Evolutionary conservation across 345 rosid genomes (phyloP).

Genomic region (Limnanthes douglasii): DNA sequence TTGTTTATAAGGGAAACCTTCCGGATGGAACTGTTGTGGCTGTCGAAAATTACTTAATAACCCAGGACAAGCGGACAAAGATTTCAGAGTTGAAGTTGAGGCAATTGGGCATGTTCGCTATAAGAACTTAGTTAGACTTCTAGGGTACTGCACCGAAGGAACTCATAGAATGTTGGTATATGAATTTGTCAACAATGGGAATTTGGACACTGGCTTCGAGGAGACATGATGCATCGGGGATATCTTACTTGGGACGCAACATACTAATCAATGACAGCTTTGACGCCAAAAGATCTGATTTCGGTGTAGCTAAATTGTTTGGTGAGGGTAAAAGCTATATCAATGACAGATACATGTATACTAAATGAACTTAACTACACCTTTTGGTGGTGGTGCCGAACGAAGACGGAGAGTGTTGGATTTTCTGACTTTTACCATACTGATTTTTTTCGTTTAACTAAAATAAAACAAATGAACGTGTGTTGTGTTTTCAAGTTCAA

Average conservation of each 20-base stretch:
- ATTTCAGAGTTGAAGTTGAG: conserved; percentile 91
- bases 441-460: no score
- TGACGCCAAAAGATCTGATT: conserved; percentile 87
- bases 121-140: conserved; percentile 88
- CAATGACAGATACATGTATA: conserved; percentile 94
- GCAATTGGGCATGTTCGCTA: conserved; percentile 96
- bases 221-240: conserved; percentile 60
- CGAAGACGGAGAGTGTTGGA: no score
- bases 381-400: no score
- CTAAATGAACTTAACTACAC: no score
- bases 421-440: no score
- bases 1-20: conserved; percentile 70
- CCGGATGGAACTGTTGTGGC: conserved; percentile 72
- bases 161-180: conserved; percentile 84
- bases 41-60: conserved; percentile 89
- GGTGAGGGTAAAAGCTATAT: conserved; percentile 84
- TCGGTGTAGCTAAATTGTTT: conserved; percentile 83
- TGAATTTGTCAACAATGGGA: conserved; percentile 86
- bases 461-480: no score
- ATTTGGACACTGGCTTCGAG: conserved; percentile 96
- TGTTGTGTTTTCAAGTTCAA: no score
- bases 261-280: conserved; percentile 73
- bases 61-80: conserved; percentile 96
- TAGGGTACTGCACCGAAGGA: conserved; percentile 96
- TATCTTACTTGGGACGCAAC: conserved; percentile 94